Conservation (phyloP, 2,329 filamentous ascomycete genomes). For the Hypoxylon sp. region DNA sequence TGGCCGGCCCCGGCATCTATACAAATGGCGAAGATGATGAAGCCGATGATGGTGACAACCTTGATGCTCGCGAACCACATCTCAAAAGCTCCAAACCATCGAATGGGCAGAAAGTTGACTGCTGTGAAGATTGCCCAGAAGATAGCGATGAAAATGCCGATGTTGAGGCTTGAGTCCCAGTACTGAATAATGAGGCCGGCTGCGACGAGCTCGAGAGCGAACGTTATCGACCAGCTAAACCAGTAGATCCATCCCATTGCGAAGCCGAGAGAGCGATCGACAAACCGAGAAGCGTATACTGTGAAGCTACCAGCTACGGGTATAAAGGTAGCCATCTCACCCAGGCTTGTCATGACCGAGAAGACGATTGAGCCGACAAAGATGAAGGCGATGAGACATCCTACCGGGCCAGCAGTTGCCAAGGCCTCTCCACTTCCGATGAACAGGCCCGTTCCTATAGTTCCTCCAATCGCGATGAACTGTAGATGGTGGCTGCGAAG, state of each 20-base stretch:
- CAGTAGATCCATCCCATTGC: constrained; percentile 88
- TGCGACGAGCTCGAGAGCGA: constrained; percentile 79
- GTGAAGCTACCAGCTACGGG: constrained; percentile 84
- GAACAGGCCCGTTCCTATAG: constrained; percentile 81
- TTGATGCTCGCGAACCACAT: constrained; percentile 86
- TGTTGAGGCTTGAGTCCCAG: constrained; percentile 74
- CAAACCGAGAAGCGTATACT: constrained; percentile 81
- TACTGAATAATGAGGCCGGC: constrained; percentile 83
- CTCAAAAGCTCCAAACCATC: constrained; percentile 82
- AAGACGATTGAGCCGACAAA: constrained; percentile 81
- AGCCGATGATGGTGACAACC: constrained; percentile 80
- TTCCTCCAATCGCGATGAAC: constrained; percentile 64
- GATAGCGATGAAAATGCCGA: constrained; percentile 80
- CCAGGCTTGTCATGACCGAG: constrained; percentile 79
- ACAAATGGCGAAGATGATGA: constrained; percentile 83
- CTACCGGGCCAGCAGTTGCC: constrained; percentile 74
- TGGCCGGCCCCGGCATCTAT: constrained; percentile 79
- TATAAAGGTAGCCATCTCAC: constrained; percentile 83
- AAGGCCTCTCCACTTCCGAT: constrained; percentile 76
- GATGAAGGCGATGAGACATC: constrained; percentile 76
- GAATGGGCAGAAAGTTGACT: constrained; percentile 79
- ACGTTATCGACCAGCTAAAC: constrained; percentile 82
- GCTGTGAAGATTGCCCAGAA: constrained; percentile 80
- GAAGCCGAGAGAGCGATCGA: constrained; percentile 78
- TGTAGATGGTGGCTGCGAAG: constrained; percentile 55